These are phyloP conservation scores for Phytopythium chamaehyphon DNA, from an alignment of 352 stramenopile species.

Conservation along the genomic window DNA sequence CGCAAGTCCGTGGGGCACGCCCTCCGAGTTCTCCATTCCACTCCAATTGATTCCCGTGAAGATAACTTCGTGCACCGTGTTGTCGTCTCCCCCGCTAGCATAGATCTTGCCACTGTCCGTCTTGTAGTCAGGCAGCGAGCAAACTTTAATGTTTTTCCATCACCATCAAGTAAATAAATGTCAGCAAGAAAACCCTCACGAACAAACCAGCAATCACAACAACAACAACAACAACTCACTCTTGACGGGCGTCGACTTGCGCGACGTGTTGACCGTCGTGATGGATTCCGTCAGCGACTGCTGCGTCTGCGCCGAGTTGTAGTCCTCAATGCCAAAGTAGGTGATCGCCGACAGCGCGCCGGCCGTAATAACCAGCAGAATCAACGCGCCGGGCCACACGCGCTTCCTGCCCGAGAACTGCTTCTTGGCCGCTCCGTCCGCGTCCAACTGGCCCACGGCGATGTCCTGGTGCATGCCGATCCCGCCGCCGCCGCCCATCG, in stretches of 20 bases:
- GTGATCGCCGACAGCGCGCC: conserved; percentile 47
- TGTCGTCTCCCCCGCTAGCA: conserved; percentile 42
- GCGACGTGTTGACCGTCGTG: conserved; percentile 24
- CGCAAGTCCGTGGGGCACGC: conserved; percentile 70
- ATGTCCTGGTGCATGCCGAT: conserved; percentile 55
- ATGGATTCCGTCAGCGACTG: conserved; percentile 49
- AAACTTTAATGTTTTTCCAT: too few species aligned
- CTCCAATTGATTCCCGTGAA: conserved; percentile 89
- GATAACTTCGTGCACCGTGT: conserved; percentile 53
- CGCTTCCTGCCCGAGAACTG: conserved; percentile 65
- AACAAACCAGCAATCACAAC: too few species aligned
- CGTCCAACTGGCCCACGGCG: conserved; percentile 63
- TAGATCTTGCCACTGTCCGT: conserved; percentile 58
- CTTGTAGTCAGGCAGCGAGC: conserved; percentile 67
- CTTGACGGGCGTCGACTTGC: conserved; percentile 36
- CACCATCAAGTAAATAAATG: too few species aligned
- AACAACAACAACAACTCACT: too few species aligned
- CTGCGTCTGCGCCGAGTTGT: conserved; percentile 61
- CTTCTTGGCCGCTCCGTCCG: conserved; percentile 21
- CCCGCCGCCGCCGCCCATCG: conserved; percentile 6
- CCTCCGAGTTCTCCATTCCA: conserved; percentile 80
- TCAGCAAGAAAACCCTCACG: too few species aligned
- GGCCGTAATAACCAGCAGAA: conserved; percentile 54
- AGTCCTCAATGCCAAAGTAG: conserved; percentile 60
- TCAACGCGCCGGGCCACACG: conserved; percentile 73